Base-by-base conservation (phyloP, 2,329 filamentous ascomycete species). In the Furcasterigmium furcatum region DNA sequence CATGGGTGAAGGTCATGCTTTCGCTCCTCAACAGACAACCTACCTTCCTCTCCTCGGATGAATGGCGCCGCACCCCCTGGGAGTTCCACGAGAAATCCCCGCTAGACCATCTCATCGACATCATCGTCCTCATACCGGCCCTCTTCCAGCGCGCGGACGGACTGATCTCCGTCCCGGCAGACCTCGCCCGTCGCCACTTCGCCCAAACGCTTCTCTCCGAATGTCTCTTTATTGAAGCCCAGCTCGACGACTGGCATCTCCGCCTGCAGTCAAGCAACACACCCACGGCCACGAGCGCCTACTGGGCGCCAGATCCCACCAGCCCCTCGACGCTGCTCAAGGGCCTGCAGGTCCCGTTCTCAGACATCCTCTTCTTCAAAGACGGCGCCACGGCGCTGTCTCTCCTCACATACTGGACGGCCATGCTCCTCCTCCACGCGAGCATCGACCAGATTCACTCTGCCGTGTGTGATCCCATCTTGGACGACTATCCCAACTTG, bases 321-420 rank as follows among this genome's bases (percentile, higher is more conserved):
- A 55, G 60, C 38, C 46, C 58, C 13, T 43, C 41, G 18, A 20
- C 19, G 18, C 27, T 43, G 29, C 29, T 35, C 41, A 52, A 58
- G 20, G 58, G 56, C 29, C 39, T 52, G 57, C 46, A 65, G 39
- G 58, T 72, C 18, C 73, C 75, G 1, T 79, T 79, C 50, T 56
- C 64, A 12, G 68, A 70, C 35, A 58, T 63, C 2, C 72, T 73
- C 49, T 62, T 60, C 10, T 80, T 80, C 55, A 63, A 61, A 22
- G 68, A 74, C 52, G 56, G 65, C 16, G 52, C 64, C 12, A 66
- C 71, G 1, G 72, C 76, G 1, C 51, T 78, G 25, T 66, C 67
- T 38, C 71, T 80, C 50, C 58, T 78, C 12, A 74, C 76, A 55
- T 80, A 78, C 57, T 81, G 77, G 77, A 68, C 74, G 49, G 58